Evolutionary conservation across 2,329 filamentous ascomycete species (phyloP).

Genomic region (Pyricularia grisea): DNA sequence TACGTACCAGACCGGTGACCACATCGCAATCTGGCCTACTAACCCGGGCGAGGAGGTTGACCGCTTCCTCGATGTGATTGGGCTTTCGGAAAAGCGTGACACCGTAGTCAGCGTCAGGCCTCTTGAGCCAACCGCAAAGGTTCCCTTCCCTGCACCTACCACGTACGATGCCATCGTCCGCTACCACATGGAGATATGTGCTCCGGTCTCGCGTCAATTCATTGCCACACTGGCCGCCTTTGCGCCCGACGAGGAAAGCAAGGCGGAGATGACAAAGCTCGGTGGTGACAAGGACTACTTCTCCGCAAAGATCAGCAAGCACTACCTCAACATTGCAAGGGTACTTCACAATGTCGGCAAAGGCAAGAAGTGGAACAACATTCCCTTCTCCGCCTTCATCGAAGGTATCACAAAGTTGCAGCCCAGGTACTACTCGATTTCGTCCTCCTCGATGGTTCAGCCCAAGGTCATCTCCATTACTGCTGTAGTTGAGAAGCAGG

Average conservation of each 20-base stretch:
- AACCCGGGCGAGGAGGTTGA: constrained; percentile 91
- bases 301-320: constrained; percentile 69
- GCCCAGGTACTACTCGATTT: constrained; percentile 98
- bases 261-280: constrained; percentile 80
- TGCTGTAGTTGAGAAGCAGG: constrained; percentile 80
- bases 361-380: constrained; percentile 67
- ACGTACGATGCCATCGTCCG: constrained; percentile 89
- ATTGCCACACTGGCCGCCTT: constrained; percentile 81
- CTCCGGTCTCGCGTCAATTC: constrained; percentile 93
- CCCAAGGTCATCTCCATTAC: constrained; percentile 94
- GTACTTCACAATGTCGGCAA: constrained; percentile 65
- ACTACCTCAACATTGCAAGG: constrained; percentile 81
- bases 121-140: constrained; percentile 89
- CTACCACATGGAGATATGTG: constrained; percentile 95
- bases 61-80: constrained; percentile 72
- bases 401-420: constrained; percentile 93
- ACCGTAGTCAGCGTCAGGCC: constrained; percentile 81
- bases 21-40: constrained; percentile 94
- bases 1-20: constrained; percentile 91
- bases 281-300: constrained; percentile 95
- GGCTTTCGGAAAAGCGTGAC: constrained; percentile 66
- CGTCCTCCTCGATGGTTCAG: constrained; percentile 88
- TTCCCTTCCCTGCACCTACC: constrained; percentile 93
- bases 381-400: constrained; percentile 91
- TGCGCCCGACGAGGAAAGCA: constrained; percentile 73